Percentiles rank a stretch among this genome's conserved stretches.
These are phyloP conservation scores for Aspergillus carbonarius DNA, from an alignment of 2,329 filamentous ascomycete genomes.

Conservation along the genomic window DNA sequence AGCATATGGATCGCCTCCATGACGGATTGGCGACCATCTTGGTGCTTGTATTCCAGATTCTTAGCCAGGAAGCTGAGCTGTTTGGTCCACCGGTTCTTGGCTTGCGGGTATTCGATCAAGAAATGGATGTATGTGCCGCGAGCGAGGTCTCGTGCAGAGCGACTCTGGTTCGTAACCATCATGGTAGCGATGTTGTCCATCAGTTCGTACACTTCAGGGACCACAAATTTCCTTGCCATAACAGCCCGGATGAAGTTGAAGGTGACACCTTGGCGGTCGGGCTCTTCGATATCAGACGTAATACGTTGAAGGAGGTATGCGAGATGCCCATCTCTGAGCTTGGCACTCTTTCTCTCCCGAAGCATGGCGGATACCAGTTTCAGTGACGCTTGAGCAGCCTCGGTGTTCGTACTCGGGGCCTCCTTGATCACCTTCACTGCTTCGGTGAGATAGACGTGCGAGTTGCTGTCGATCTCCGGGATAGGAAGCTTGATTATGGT, in stretches of 20 bases:
- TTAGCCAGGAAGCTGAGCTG: conserved; percentile 85
- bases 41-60: conserved; percentile 86
- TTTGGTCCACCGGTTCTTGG: conserved; percentile 82
- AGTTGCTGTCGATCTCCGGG: conserved; percentile 65
- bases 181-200: conserved; percentile 85
- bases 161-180: conserved; percentile 95
- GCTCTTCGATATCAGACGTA: conserved; percentile 86
- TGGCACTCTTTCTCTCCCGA: conserved; percentile 72
- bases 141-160: conserved; percentile 80
- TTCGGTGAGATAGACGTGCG: conserved; percentile 78
- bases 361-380: conserved; percentile 85
- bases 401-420: conserved; percentile 74
- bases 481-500: conserved; percentile 84
- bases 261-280: conserved; percentile 84
- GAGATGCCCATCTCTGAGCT: conserved; percentile 76
- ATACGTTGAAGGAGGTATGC: conserved; percentile 79
- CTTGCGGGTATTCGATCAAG: conserved; percentile 89
- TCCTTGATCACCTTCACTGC: conserved; percentile 77
- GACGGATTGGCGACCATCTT: conserved; percentile 84
- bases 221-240: conserved; percentile 79
- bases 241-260: conserved; percentile 93
- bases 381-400: conserved; percentile 81
- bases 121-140: conserved; percentile 92
- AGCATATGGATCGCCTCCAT: conserved; percentile 88
- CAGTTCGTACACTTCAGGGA: conserved; percentile 84